Percentiles rank a stretch among this genome's conserved stretches.
Conservation (phyloP, 257 asterid genomes). For the Rubia yunnanensis region DNA sequence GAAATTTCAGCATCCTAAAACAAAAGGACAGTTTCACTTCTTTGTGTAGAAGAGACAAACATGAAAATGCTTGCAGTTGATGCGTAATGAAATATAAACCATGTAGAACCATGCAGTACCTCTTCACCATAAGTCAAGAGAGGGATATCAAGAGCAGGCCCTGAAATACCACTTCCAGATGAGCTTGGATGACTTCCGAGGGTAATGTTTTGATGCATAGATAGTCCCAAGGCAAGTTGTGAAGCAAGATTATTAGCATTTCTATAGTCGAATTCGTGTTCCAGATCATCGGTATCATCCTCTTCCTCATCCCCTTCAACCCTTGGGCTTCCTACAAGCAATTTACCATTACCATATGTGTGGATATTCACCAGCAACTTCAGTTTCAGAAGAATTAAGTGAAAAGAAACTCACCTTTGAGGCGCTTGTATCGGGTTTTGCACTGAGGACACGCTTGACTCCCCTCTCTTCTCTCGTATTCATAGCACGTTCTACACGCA, state of each 20-base stretch:
- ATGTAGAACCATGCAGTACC: slow-evolving; percentile 31
- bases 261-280: slow-evolving; percentile 60
- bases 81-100: neutral
- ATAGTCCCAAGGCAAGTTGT: slow-evolving; percentile 16
- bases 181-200: slow-evolving; percentile 30
- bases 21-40: slow-evolving; percentile 9
- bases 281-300: slow-evolving; percentile 76
- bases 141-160: slow-evolving; percentile 39
- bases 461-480: slow-evolving; percentile 88
- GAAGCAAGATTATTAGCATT: slow-evolving; percentile 19
- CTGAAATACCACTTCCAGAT: slow-evolving; percentile 28
- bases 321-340: slow-evolving; percentile 62
- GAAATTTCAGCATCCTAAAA: slow-evolving; percentile 41
- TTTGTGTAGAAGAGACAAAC: neutral
- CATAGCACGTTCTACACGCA: slow-evolving; percentile 71
- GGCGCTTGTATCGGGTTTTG: slow-evolving; percentile 82
- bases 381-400: neutral
- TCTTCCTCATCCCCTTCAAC: slow-evolving; percentile 98
- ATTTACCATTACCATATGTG: neutral
- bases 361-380: neutral
- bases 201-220: slow-evolving; percentile 7
- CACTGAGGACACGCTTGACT: slow-evolving; percentile 85
- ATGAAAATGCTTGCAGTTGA: neutral
- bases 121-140: slow-evolving; percentile 77
- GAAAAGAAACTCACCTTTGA: slow-evolving; percentile 43